These are phyloP conservation scores for Seiridium unicorne DNA, from an alignment of 2,329 filamentous ascomycete species.

Conservation along the genomic window DNA sequence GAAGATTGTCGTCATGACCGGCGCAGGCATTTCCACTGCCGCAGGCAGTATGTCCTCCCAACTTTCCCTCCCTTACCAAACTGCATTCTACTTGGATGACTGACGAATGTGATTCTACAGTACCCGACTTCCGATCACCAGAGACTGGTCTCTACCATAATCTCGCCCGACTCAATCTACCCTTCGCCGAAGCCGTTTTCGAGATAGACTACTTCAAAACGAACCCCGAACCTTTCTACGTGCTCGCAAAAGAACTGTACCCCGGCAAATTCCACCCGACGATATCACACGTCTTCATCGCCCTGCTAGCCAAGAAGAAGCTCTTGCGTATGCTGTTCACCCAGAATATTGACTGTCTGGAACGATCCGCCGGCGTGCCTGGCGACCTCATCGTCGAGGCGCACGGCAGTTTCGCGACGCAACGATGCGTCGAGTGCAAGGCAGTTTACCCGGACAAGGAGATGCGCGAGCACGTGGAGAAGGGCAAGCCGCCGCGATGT, in stretches of 20 bases:
- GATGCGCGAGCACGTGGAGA: conserved; percentile 69
- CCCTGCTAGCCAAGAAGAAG: conserved; percentile 75
- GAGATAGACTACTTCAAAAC: conserved; percentile 85
- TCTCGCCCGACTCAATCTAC: conserved; percentile 79
- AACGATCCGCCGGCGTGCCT: conserved; percentile 82
- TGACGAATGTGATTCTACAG: conserved; percentile 34
- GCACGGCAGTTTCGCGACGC: conserved; percentile 89
- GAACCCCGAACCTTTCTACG: conserved; percentile 88
- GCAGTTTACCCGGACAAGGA: conserved; percentile 66
- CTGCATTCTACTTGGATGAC: background rate
- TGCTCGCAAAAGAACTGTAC: conserved; percentile 86
- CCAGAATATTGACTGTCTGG: conserved; percentile 96
- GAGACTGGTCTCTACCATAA: conserved; percentile 94
- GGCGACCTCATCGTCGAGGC: conserved; percentile 83
- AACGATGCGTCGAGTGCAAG: conserved; percentile 89
- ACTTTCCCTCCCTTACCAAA: background rate
- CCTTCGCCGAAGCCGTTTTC: conserved; percentile 90
- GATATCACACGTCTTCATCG: conserved; percentile 85
- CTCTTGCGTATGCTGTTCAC: conserved; percentile 86
- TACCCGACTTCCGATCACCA: conserved; percentile 93
- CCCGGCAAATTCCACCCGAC: conserved; percentile 88
- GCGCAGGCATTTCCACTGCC: conserved; percentile 81
- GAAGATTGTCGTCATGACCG: conserved; percentile 83
- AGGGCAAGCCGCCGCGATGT: conserved; percentile 71
- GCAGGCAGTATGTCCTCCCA: conserved; percentile 52